These are phyloP conservation scores for Epithemia pelagica DNA, from an alignment of 108 stramenopile genomes.

Conservation along the genomic window DNA sequence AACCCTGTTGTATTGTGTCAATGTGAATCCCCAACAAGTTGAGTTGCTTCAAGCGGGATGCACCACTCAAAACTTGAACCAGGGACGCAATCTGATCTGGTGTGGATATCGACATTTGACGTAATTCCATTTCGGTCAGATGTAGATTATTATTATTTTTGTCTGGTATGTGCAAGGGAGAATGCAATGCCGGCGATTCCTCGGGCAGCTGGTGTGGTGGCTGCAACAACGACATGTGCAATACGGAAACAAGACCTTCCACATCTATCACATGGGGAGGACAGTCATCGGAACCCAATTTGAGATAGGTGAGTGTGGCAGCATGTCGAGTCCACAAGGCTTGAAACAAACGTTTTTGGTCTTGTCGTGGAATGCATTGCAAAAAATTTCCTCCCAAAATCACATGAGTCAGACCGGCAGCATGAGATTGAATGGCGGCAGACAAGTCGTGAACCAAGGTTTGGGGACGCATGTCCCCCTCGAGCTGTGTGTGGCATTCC, in stretches of 20 bases:
- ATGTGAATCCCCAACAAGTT: slow-evolving; percentile 1
- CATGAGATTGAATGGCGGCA: not conserved
- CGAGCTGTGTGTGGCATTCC: not conserved
- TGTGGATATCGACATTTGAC: not conserved
- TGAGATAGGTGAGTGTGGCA: slow-evolving; percentile 1
- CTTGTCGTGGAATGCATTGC: not conserved
- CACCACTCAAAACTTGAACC: not conserved
- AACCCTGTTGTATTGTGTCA: not conserved
- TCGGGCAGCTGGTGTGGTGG: not conserved
- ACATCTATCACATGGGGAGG: not conserved
- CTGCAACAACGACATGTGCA: not conserved
- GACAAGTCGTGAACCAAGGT: not conserved
- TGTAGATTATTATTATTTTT: not conserved
- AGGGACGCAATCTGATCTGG: not conserved
- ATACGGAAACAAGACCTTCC: not conserved
- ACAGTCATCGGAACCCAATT: not conserved
- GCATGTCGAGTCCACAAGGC: not conserved
- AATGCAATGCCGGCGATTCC: not conserved
- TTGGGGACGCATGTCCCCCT: not conserved
- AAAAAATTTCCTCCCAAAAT: slow-evolving; percentile 2
- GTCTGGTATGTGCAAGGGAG: not conserved
- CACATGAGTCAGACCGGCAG: slow-evolving; percentile 4
- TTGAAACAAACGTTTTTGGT: slow-evolving; percentile 2
- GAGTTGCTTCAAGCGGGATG: slow-evolving; percentile 8
- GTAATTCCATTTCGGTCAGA: not conserved